A percentile compares a stretch with the other conserved stretches of the same genome.
phyloP scores from a whole-genome alignment of 2,329 filamentous ascomycete species.

The Colletotrichum sublineola region DNA sequence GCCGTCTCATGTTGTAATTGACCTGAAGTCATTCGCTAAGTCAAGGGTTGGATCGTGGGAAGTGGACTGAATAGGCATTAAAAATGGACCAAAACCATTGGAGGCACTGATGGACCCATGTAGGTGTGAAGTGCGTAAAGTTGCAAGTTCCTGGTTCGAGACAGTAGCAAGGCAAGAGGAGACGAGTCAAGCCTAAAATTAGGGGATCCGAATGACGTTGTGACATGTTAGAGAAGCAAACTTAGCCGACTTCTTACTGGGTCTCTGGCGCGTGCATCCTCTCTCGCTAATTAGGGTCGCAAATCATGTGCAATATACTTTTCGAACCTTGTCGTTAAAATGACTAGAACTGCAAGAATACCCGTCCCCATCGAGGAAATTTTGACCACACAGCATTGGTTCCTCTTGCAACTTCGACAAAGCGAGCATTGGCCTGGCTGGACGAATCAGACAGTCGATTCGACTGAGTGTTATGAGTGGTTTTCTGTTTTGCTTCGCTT shows the following conservation, averaged over 20 bases:
- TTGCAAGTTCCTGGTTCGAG: slow-evolving; percentile 37
- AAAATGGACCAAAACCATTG: slow-evolving; percentile 28
- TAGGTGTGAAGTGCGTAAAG: slow-evolving; percentile 35
- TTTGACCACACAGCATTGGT: slow-evolving; percentile 22
- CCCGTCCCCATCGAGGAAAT: background rate
- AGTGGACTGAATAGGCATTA: slow-evolving; percentile 13
- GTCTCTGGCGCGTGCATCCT: slow-evolving; percentile 26
- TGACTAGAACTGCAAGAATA: slow-evolving; percentile 23
- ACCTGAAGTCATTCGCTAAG: slow-evolving; percentile 12
- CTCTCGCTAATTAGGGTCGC: slow-evolving; percentile 14
- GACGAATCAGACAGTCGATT: background rate
- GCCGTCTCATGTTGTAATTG: slow-evolving; percentile 24
- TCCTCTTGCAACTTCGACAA: slow-evolving; percentile 1
- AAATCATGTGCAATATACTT: slow-evolving; percentile 28
- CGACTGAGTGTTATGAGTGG: background rate
- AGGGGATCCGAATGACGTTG: slow-evolving; percentile 34
- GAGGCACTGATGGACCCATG: slow-evolving; percentile 34
- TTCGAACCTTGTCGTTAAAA: slow-evolving; percentile 33
- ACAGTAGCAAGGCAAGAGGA: slow-evolving; percentile 34
- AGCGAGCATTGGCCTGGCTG: background rate
- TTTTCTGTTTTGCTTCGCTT: background rate
- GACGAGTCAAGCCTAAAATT: slow-evolving; percentile 38
- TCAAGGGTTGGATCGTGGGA: slow-evolving; percentile 11
- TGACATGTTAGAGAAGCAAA: slow-evolving; percentile 40
- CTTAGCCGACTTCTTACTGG: slow-evolving; percentile 36